Evolutionary conservation across 2,329 filamentous ascomycete genomes (phyloP).

Genomic region (Neonectria punicea): DNA sequence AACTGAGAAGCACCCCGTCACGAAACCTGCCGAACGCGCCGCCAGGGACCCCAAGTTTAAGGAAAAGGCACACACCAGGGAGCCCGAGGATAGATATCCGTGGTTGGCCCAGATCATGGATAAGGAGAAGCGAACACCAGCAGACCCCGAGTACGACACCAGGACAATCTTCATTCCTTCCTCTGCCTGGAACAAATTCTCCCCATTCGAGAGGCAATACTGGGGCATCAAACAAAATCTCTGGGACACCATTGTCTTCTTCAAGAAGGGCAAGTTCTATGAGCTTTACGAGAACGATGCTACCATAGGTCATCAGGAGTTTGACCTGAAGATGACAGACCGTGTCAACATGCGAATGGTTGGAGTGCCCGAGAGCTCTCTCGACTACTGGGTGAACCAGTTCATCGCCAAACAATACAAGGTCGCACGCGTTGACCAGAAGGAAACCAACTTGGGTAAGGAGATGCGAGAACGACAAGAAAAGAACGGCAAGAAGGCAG

Average conservation of each 20-base stretch:
- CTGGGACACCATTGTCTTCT: constrained; percentile 98
- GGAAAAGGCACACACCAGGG: constrained; percentile 80
- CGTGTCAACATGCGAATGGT: constrained; percentile 99
- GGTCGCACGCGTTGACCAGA: constrained; percentile 95
- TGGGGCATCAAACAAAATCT: constrained; percentile 99
- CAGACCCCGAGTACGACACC: constrained; percentile 90
- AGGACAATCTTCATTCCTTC: constrained; percentile 92
- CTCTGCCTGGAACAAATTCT: constrained; percentile 82
- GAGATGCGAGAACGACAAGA: constrained; percentile 96
- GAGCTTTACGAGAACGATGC: constrained; percentile 98
- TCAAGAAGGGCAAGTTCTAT: constrained; percentile 99
- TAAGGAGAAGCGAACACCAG: constrained; percentile 81
- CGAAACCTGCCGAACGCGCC: constrained; percentile 45
- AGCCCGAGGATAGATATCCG: constrained; percentile 86
- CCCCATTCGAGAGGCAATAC: constrained; percentile 96
- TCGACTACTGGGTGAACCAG: constrained; percentile 98
- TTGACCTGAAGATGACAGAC: constrained; percentile 97
- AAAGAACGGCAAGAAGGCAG: constrained; percentile 74
- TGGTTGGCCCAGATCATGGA: constrained; percentile 91
- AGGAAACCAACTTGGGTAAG: constrained; percentile 94
- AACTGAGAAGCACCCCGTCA: constrained; percentile 49
- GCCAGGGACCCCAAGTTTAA: constrained; percentile 53
- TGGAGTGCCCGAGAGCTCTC: constrained; percentile 91
- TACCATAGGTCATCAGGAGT: constrained; percentile 93
- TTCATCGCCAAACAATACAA: constrained; percentile 99